A percentile compares a stretch with the other conserved stretches of the same genome.
Conservation (phyloP, 192 early-diverging fungal genomes). For the Radiomyces spectabilis region DNA sequence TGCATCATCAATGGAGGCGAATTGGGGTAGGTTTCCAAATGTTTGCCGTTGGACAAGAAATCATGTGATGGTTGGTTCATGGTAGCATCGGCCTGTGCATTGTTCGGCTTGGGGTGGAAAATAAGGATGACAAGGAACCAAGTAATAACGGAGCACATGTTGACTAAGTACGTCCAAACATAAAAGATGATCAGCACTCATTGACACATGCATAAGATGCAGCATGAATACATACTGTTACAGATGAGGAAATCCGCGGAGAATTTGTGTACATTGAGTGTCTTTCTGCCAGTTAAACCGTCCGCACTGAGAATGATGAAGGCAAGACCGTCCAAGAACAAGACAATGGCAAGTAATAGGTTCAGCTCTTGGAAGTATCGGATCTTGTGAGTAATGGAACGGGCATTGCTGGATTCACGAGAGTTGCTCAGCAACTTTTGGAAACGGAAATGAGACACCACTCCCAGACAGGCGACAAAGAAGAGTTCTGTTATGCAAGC, state of each 20-base stretch:
- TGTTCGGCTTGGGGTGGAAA: conserved; percentile 10
- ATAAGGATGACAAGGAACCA: conserved; percentile 16
- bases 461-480: conserved; percentile 5
- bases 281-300: conserved; percentile 2
- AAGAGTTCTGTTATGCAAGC: conserved; percentile 4
- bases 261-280: conserved; percentile 14
- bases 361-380: conserved; percentile 12
- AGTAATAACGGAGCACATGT: conserved; percentile 3
- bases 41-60: background rate
- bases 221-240: background rate
- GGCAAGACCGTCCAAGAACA: conserved; percentile 2
- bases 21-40: background rate
- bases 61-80: background rate
- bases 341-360: conserved; percentile 1
- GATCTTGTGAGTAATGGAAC: conserved; percentile 4
- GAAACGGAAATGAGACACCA: conserved; percentile 16
- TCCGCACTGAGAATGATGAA: conserved; percentile 14
- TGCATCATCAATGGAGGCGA: conserved; percentile 1
- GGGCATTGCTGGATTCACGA: conserved; percentile 11
- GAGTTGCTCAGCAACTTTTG: background rate
- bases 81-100: background rate
- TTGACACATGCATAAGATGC: background rate
- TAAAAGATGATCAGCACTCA: background rate
- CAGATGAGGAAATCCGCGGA: conserved; percentile 17
- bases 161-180: background rate